A percentile compares a stretch with the other conserved stretches of the same genome.
phyloP scores from a whole-genome alignment of 148 eudicot genomes.

The Silene uniflora region DNA sequence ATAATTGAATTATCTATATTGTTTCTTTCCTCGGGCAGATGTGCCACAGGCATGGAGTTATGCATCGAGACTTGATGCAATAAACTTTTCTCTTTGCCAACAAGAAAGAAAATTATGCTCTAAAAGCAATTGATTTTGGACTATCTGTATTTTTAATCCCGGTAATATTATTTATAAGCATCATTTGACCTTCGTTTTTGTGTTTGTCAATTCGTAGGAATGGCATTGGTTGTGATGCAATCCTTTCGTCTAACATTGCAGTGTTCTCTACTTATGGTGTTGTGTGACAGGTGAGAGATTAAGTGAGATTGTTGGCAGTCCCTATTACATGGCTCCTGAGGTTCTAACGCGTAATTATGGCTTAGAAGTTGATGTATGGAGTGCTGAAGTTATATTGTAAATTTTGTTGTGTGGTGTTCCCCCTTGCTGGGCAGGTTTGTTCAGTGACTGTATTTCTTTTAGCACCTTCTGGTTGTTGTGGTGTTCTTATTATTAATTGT shows the following conservation, averaged over 20 bases:
- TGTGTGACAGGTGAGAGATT: constrained; percentile 41
- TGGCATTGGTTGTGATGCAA: not conserved
- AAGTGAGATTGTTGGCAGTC: constrained; percentile 64
- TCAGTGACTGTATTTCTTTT: not conserved
- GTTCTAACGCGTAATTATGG: constrained; percentile 43
- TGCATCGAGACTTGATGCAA: constrained; percentile 64
- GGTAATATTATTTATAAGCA: constrained; percentile 29
- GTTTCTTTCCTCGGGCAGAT: constrained; percentile 24
- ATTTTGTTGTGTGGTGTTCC: constrained; percentile 60
- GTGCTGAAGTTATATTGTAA: constrained; percentile 50
- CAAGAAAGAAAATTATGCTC: constrained; percentile 51
- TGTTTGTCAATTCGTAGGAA: not conserved
- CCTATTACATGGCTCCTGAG: constrained; percentile 67
- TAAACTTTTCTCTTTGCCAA: constrained; percentile 60
- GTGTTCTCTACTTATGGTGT: constrained; percentile 1
- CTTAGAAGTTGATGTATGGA: constrained; percentile 44
- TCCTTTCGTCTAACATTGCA: not conserved
- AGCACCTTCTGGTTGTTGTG: not conserved
- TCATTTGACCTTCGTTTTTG: not conserved
- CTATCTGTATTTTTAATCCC: constrained; percentile 51
- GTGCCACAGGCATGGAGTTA: constrained; percentile 55
- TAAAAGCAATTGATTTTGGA: constrained; percentile 65
- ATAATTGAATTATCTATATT: not conserved
- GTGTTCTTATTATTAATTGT: not conserved
- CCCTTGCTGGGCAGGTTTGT: constrained; percentile 61